Conservation (phyloP, 768 basidiomycete genomes). For the Boletus patriciae region DNA sequence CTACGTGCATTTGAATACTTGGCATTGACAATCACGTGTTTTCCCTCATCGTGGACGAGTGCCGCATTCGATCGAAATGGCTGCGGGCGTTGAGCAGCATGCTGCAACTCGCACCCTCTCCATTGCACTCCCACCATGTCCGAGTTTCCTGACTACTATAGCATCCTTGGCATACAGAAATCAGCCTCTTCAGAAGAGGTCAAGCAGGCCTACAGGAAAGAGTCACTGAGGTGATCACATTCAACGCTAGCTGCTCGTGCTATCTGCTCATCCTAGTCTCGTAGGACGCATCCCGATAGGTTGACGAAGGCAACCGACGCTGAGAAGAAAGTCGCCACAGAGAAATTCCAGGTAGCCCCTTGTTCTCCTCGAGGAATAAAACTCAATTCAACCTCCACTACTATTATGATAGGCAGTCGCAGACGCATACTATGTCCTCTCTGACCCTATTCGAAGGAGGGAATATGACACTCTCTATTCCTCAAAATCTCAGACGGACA, state of each 20-base stretch:
- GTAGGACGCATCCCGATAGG: conserved; percentile 87
- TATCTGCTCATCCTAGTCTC: conserved; percentile 18
- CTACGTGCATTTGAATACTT: no score
- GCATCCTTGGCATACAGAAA: conserved; percentile 53
- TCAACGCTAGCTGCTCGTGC: background rate
- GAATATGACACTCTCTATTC: conserved; percentile 72
- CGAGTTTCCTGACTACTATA: conserved; percentile 79
- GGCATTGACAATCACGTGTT: conserved; percentile 19
- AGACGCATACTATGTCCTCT: conserved; percentile 93
- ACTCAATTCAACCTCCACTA: background rate
- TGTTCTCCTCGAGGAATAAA: background rate
- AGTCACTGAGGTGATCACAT: conserved; percentile 69
- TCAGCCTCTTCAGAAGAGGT: conserved; percentile 69
- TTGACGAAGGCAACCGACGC: conserved; percentile 63
- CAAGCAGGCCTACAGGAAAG: conserved; percentile 74
- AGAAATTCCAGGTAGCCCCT: conserved; percentile 72
- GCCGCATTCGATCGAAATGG: conserved; percentile 2
- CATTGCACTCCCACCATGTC: conserved; percentile 51
- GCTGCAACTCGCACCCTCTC: conserved; percentile 7
- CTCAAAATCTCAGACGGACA: conserved; percentile 51
- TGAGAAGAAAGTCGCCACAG: conserved; percentile 77
- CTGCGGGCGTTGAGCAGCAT: conserved; percentile 12
- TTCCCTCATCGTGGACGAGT: background rate
- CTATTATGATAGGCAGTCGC: conserved; percentile 59
- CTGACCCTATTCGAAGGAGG: conserved; percentile 66